Evolutionary conservation across 2,329 filamentous ascomycete genomes (phyloP).

Genomic region (Aureobasidium sp.): DNA sequence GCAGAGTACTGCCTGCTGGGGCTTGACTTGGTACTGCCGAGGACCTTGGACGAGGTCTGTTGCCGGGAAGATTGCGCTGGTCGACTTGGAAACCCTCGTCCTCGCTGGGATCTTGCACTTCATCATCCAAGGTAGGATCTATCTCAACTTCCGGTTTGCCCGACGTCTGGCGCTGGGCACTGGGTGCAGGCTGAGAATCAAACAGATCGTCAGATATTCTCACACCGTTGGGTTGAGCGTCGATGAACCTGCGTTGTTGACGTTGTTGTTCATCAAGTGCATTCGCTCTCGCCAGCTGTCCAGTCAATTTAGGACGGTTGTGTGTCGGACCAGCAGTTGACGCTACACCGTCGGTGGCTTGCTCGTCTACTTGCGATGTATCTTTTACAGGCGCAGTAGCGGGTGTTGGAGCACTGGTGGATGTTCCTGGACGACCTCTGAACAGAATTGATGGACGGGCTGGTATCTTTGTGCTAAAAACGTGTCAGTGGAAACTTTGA

Average conservation of each 20-base stretch:
- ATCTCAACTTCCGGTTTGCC: not conserved
- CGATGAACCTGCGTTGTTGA: conserved; percentile 27
- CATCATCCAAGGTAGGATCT: not conserved
- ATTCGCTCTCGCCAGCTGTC: not conserved
- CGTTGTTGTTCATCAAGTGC: conserved; percentile 1
- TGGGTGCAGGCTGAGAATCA: not conserved
- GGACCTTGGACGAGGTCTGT: conserved; percentile 14
- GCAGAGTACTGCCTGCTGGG: not conserved
- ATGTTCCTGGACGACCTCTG: not conserved
- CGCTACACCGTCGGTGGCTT: not conserved
- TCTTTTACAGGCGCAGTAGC: not conserved
- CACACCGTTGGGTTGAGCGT: conserved; percentile 32
- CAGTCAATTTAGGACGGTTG: not conserved
- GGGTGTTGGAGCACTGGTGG: not conserved
- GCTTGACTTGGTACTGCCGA: not conserved
- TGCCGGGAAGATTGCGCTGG: conserved; percentile 24
- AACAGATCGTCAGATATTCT: conserved; percentile 21
- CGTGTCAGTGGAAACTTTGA: not conserved
- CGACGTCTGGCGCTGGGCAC: not conserved
- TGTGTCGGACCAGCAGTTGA: not conserved
- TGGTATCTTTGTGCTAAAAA: not conserved
- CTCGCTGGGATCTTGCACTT: conserved; percentile 27
- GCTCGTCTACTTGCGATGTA: not conserved
- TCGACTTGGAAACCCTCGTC: conserved; percentile 40
- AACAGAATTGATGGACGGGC: not conserved